Evolutionary conservation across 2,329 filamentous ascomycete species (phyloP), one percentile per base, ranked within the genome.

Genomic region (Phaeomoniella chlamydospora): DNA sequence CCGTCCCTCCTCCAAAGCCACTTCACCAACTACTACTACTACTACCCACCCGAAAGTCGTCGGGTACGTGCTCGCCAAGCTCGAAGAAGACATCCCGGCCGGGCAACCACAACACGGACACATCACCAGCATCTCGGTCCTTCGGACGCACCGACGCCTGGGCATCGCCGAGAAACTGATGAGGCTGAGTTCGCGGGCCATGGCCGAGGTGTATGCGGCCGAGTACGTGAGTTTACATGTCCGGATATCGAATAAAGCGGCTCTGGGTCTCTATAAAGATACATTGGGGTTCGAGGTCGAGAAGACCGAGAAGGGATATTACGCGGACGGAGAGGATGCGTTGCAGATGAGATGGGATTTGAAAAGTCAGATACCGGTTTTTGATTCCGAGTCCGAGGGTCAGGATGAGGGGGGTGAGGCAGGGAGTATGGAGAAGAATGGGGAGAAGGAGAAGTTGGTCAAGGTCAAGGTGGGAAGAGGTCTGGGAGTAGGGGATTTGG

Each of bases 51-150:
- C 90, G 46, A 93, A 94, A 62, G 93, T 98, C 41, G 90, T 98
- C 15, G 90, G 90, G 49, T 98, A 98, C 56, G 90, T 98, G n/a
- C 77, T 98, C 16, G 90, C 90, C 35, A 98, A 98, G 71, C 98
- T 98, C 87, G 90, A 98, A 61, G 90, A 98, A 66, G 90, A 96
- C 59, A 15, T 17, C 11, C 88, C 90, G 5, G 55, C 79, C 41
- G 88, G 96, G 57, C 87, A 87, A 39, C 67, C 94, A 29, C 82
- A 80, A 49, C 90, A 96, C 62, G 90, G 90, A 12, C 90, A 98
- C 64, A 96, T 98, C 53, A 98, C 90, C 32, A 87, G 80, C 48
- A 61, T 98, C 52, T 87, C 79, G 52, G 90, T 98, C 31, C 98
- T 96, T 90, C 71, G 90, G 45, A 98, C 90, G 46, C 90, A 98